Base-by-base conservation (phyloP, 164 flowering plant species). In the Magnolia officinalis region DNA sequence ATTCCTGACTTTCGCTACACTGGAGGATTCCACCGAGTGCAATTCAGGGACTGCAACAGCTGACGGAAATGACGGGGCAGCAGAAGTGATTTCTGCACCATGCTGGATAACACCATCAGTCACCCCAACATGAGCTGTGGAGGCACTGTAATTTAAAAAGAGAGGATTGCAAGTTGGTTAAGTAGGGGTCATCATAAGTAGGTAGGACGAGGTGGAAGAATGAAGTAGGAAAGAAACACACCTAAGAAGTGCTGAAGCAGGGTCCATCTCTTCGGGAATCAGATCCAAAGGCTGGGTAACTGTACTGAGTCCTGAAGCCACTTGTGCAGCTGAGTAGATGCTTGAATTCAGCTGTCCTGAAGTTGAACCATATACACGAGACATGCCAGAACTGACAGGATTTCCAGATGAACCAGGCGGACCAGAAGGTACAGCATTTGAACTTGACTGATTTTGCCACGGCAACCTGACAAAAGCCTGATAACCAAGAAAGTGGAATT, bases 381-480 rank as follows among this genome's bases (percentile, higher is more conserved):
- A 74, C 61, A 89, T 45, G 51, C 85, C 85, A 80, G 83, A 72
- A 78, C 80, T 80, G 75, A 67, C 77, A 76, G 85, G 80, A 80
- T 84, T 84, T 51, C 80, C 85, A 76, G 93, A 79, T 68, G 90
- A 73, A 70, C 84, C 81, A 70, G 90, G 77, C 70, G 85, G 78
- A 75, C 87, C 88, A 81, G 87, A 79, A 72, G 93, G 80, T 67
- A 79, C 6, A 50, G 89, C 78, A 81, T 83, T 87, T 76, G 95
- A 83, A 76, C 80, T 86, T 69, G 98, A 81, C 75, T 92, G 96
- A 81, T 89, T 94, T 86, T 94, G 97, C 97, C 92, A 91, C 20
- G 99, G 97, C 79, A 90, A 86, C 75, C 95, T 83, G 77, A 89
- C 94, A 87, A 96, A 96, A 82, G 93, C 99, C 99, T 96, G 77